Base-by-base conservation (phyloP, 1,284 basidiomycete species). In the Peniophora sp. region DNA sequence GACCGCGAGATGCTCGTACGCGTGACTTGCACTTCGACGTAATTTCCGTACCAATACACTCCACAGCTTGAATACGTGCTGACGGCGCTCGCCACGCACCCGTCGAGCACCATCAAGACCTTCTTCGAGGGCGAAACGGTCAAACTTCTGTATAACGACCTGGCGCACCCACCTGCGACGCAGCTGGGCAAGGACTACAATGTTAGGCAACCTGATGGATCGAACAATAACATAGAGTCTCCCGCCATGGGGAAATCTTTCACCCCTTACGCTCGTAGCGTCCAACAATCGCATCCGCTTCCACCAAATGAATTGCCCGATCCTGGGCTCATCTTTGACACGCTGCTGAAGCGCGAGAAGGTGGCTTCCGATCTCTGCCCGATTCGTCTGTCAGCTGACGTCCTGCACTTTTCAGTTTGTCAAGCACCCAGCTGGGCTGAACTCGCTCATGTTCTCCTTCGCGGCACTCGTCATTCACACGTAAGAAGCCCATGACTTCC, bases 381-480 rank as follows among this genome's bases (percentile, higher is more conserved):
- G 36, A 20, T 23, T 32, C n/a, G 22, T 18, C 39, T 2, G 1
- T n/a, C 36, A 23, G 22, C 35, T 27, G 34, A 9, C 39, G 23
- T 15, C 47, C 52, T 24, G 48, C 18, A 45, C 3, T 45, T 22
- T 53, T 3, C 24, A 89, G 83, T 90, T 89, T 60, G 74, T 75
- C 2, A 69, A 79, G 51, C 90, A 92, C 59, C 89, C 90, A 3
- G 84, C 79, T 3, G 89, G 90, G 0, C 69, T 91, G 37, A 89
- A 86, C 1, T 78, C 80, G 47, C 60, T 88, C 61, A 88, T 91
- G 81, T 92, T 92, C 62, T 71, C 82, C 3, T 91, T 90, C 56
- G 90, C 89, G 9, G 82, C 87, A 1, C 74, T 90, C 14, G 87
- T 92, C 44, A 90, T 91, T 53, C 89, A 91, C 60, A 80, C 72